These are phyloP conservation scores for Sechiopsis laciniata DNA, from an alignment of 306 rosid genomes.

Conservation along the genomic window DNA sequence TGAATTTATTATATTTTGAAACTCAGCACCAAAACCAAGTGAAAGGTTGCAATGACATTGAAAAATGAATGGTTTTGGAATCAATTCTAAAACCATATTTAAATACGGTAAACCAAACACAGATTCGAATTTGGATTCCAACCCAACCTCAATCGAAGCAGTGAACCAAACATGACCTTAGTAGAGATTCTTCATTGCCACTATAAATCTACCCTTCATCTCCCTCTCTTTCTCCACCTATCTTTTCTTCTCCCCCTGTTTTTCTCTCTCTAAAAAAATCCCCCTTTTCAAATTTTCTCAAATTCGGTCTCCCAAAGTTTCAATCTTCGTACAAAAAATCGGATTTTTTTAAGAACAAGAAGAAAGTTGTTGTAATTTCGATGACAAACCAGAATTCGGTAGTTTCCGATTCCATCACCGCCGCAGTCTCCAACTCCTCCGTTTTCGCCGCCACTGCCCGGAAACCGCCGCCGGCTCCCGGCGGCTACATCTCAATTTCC, in stretches of 20 bases:
- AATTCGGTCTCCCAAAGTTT: background rate
- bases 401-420: slow-evolving; percentile 32
- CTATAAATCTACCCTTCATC: slow-evolving; percentile 51
- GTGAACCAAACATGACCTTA: no score
- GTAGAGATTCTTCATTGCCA: no score
- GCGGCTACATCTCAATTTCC: slow-evolving; percentile 58
- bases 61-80: no score
- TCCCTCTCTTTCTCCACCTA: background rate
- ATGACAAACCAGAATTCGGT: slow-evolving; percentile 84
- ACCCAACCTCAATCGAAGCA: no score
- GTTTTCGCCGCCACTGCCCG: slow-evolving; percentile 36
- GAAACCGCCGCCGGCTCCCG: slow-evolving; percentile 47
- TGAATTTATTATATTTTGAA: no score
- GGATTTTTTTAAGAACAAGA: background rate
- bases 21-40: no score
- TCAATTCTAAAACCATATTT: no score
- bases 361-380: background rate
- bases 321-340: background rate
- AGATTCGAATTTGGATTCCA: no score
- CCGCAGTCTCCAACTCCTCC: slow-evolving; percentile 33
- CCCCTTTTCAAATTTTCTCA: background rate
- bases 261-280: background rate
- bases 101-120: no score
- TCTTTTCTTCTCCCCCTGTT: background rate
- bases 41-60: no score